A percentile compares a stretch with the other conserved stretches of the same genome.
These are phyloP conservation scores for Dipteronia sinensis DNA, from an alignment of 345 rosid genomes.

Conservation along the genomic window DNA sequence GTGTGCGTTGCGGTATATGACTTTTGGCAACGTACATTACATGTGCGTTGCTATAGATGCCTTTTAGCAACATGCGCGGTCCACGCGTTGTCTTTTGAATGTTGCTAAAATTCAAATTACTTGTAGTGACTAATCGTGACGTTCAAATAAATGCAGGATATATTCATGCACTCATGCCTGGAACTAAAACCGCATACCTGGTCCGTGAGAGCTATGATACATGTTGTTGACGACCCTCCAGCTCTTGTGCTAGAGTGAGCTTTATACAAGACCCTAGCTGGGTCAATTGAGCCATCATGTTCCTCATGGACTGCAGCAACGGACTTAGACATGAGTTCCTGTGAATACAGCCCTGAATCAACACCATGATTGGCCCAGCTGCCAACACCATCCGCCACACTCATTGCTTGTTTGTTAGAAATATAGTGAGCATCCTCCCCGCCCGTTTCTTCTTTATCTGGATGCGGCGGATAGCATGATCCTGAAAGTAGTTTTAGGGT, in stretches of 20 bases:
- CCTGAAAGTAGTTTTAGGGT: constrained; percentile 78
- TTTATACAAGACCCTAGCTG: constrained; percentile 86
- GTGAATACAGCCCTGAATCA: constrained; percentile 78
- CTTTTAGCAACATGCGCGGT: no score
- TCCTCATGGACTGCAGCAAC: constrained; percentile 78
- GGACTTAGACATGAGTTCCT: constrained; percentile 94
- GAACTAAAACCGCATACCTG: constrained; percentile 44
- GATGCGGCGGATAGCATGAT: constrained; percentile 93
- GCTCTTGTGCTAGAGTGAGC: constrained; percentile 91
- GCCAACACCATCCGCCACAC: constrained; percentile 99
- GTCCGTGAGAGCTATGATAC: constrained; percentile 87
- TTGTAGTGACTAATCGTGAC: background rate
- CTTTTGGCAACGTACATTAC: no score
- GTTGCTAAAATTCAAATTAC: no score
- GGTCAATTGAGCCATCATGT: constrained; percentile 83
- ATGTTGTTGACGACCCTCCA: constrained; percentile 92
- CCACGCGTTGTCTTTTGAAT: no score
- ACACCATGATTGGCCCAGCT: constrained; percentile 98
- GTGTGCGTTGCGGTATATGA: no score
- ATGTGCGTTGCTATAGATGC: no score
- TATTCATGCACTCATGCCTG: constrained; percentile 2
- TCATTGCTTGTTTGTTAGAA: constrained; percentile 76
- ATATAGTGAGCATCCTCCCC: constrained; percentile 99
- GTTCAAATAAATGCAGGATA: background rate
- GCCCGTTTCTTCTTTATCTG: constrained; percentile 98